A percentile compares a stretch with the other conserved stretches of the same genome.
Evolutionary conservation across 805 yeast genomes (phyloP).

Genomic region (Peterozyma toletana): DNA sequence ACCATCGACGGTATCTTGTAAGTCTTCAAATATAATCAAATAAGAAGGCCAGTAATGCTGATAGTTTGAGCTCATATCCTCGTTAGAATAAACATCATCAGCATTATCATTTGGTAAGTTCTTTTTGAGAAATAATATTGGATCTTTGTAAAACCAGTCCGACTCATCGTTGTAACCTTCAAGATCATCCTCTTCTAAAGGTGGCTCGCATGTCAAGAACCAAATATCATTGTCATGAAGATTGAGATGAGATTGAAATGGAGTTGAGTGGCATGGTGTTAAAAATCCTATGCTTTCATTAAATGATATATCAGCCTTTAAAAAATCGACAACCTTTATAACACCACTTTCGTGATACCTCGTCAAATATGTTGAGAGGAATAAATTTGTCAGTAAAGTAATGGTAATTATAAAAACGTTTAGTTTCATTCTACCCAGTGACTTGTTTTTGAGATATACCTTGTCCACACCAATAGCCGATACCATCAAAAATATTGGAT

Average conservation of each 20-base stretch:
- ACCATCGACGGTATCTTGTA: constrained; percentile 37
- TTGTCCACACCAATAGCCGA: constrained; percentile 32
- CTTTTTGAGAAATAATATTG: constrained; percentile 42
- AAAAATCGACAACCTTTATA: constrained; percentile 50
- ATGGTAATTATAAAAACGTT: constrained; percentile 4
- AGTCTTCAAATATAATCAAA: constrained; percentile 62
- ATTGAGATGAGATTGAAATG: constrained; percentile 84
- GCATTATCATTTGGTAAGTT: constrained; percentile 37
- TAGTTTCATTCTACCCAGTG: background rate
- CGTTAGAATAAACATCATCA: constrained; percentile 1
- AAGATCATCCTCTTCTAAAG: constrained; percentile 39
- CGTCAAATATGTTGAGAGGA: constrained; percentile 32
- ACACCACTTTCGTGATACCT: constrained; percentile 84
- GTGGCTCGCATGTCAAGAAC: constrained; percentile 92
- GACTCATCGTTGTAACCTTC: constrained; percentile 73
- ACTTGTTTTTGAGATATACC: constrained; percentile 4
- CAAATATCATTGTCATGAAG: constrained; percentile 44
- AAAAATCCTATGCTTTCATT: constrained; percentile 58
- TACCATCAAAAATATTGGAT: constrained; percentile 60
- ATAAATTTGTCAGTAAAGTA: constrained; percentile 10
- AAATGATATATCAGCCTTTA: constrained; percentile 30
- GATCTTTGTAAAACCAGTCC: constrained; percentile 71
- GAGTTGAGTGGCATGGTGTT: constrained; percentile 97
- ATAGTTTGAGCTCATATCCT: constrained; percentile 11
- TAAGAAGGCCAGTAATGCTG: constrained; percentile 63